Evolutionary conservation across 2,329 filamentous ascomycete species (phyloP).

Genomic region (Phialemonium atrogriseum): DNA sequence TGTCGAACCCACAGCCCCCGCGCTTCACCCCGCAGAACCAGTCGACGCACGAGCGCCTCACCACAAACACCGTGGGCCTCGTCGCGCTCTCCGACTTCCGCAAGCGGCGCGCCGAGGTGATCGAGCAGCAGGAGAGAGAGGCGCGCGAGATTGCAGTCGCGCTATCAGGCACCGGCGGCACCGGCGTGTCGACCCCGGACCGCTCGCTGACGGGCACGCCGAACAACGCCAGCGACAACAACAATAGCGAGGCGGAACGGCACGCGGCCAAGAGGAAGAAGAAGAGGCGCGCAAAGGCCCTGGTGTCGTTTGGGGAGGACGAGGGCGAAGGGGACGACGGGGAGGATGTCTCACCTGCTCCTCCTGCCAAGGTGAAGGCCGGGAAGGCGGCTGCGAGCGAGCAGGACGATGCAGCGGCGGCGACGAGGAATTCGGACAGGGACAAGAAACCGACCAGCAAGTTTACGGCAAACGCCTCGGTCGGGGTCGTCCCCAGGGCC

Average conservation of each 20-base stretch:
- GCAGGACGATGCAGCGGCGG: slow-evolving; percentile 9
- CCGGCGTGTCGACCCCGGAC: slow-evolving; percentile 43
- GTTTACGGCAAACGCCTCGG: slow-evolving; percentile 53
- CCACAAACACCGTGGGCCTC: slow-evolving; percentile 81
- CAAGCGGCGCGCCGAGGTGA: slow-evolving; percentile 88
- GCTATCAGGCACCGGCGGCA: slow-evolving; percentile 20
- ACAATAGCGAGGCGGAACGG: slow-evolving; percentile 19
- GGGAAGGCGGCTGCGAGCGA: slow-evolving; percentile 43
- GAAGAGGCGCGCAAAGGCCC: slow-evolving; percentile 31
- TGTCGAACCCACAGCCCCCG: slow-evolving; percentile 34
- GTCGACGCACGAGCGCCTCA: slow-evolving; percentile 73
- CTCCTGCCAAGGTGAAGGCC: slow-evolving; percentile 17
- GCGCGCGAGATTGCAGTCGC: slow-evolving; percentile 53
- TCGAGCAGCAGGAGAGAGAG: slow-evolving; percentile 83
- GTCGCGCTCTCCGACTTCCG: slow-evolving; percentile 90
- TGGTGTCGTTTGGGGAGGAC: slow-evolving; percentile 59
- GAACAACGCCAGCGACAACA: slow-evolving; percentile 28
- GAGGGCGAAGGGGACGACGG: slow-evolving; percentile 53
- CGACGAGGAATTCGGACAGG: slow-evolving; percentile 1
- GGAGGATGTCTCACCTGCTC: slow-evolving; percentile 21
- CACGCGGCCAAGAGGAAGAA: slow-evolving; percentile 35
- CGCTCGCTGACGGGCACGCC: slow-evolving; percentile 40
- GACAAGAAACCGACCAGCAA: slow-evolving; percentile 24
- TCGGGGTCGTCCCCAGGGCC: slow-evolving; percentile 61
- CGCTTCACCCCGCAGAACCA: slow-evolving; percentile 70